These are phyloP conservation scores for Aspergillus amoenus DNA, from an alignment of 2,329 filamentous ascomycete species.

Conservation along the genomic window DNA sequence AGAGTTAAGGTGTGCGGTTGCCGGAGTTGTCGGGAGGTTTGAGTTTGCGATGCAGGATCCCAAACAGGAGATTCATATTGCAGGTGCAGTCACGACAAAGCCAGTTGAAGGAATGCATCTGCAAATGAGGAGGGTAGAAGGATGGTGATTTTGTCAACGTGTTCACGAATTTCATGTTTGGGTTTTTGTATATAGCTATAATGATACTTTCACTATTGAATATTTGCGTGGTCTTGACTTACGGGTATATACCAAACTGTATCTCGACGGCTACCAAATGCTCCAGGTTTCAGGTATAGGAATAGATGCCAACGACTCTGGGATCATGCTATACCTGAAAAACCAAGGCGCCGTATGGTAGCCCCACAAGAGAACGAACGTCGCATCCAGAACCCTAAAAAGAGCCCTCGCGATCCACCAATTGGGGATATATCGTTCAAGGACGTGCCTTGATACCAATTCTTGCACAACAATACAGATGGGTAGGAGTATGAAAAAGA, in stretches of 20 bases:
- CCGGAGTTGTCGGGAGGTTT: constrained; percentile 39
- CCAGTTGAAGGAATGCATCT: constrained; percentile 41
- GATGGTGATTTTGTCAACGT: constrained; percentile 25
- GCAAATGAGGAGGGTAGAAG: constrained; percentile 31
- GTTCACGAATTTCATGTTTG: not conserved
- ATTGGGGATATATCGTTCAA: constrained; percentile 3
- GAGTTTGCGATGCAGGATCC: constrained; percentile 38
- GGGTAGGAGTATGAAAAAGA: constrained; percentile 16
- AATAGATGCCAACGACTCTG: constrained; percentile 11
- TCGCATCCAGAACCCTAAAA: constrained; percentile 9
- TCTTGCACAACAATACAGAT: constrained; percentile 15
- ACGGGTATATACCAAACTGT: not conserved
- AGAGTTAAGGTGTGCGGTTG: constrained; percentile 41
- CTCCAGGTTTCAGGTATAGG: not conserved
- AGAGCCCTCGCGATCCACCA: not conserved
- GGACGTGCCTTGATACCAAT: not conserved
- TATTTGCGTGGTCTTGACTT: no score
- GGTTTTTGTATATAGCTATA: not conserved
- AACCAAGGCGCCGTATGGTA: constrained; percentile 19
- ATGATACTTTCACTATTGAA: not conserved
- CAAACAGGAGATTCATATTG: constrained; percentile 36
- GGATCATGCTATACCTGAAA: constrained; percentile 17
- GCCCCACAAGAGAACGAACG: constrained; percentile 13
- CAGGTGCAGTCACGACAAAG: constrained; percentile 40
- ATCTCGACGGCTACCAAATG: not conserved